Percentiles rank a stretch among this genome's conserved stretches.
These are phyloP conservation scores for Lyophyllum atratum DNA, from an alignment of 768 basidiomycete species.

Conservation along the genomic window DNA sequence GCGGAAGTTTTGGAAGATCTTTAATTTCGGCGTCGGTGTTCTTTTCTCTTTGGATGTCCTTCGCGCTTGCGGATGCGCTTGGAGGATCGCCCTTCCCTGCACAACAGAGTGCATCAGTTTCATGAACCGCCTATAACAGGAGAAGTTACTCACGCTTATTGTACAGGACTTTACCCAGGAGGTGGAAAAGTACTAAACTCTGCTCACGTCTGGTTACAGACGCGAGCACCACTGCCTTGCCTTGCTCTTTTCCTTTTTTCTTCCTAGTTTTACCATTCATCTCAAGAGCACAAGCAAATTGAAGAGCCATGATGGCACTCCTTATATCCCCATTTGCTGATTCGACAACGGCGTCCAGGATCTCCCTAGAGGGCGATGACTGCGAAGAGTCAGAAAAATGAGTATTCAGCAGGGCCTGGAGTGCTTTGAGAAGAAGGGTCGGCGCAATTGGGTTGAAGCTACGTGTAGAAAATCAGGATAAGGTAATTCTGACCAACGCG, in stretches of 20 bases:
- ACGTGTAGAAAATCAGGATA: conserved; percentile 6
- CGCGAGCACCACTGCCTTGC: conserved; percentile 53
- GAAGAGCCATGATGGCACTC: conserved; percentile 89
- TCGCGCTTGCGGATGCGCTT: conserved; percentile 52
- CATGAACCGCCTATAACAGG: neutral
- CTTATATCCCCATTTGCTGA: conserved; percentile 90
- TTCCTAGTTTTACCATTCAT: conserved; percentile 31
- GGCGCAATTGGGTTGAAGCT: conserved; percentile 94
- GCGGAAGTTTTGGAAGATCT: conserved; percentile 59
- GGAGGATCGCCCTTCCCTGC: conserved; percentile 78
- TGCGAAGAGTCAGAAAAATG: conserved; percentile 43
- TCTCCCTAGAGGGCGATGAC: conserved; percentile 57
- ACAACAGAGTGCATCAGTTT: conserved; percentile 6
- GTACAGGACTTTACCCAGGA: conserved; percentile 91
- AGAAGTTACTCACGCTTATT: conserved; percentile 77
- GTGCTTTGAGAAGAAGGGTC: conserved; percentile 79
- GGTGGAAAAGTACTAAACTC: conserved; percentile 85
- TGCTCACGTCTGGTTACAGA: conserved; percentile 83
- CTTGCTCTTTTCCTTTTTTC: conserved; percentile 32
- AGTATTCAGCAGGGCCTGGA: conserved; percentile 56
- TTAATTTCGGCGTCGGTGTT: conserved; percentile 55
- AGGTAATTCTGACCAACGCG: neutral
- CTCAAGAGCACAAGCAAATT: conserved; percentile 72
- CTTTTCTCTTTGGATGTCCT: conserved; percentile 63
- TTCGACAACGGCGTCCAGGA: conserved; percentile 74